phyloP scores from a whole-genome alignment of 2,329 filamentous ascomycete genomes.

The Cercospora sojina region DNA sequence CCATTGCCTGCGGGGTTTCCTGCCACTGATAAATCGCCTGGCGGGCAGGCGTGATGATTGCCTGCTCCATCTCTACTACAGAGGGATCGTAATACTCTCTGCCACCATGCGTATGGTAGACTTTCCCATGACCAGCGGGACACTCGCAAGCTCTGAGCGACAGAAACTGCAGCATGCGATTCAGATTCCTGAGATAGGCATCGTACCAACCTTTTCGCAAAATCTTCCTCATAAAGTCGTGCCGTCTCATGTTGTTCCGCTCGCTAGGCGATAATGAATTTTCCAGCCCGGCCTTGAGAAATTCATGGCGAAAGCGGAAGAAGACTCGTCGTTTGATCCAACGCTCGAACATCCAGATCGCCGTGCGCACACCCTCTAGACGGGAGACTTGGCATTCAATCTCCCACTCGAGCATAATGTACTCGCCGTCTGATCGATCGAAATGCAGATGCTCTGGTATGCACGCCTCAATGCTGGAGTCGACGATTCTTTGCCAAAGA shows the following conservation, averaged over 20 bases:
- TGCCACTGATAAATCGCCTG: slow-evolving; percentile 8
- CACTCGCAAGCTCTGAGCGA: background rate
- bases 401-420: background rate
- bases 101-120: slow-evolving; percentile 2
- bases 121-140: background rate
- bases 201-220: slow-evolving; percentile 8
- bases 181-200: slow-evolving; percentile 5
- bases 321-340: slow-evolving; percentile 13
- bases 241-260: background rate
- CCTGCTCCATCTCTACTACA: background rate
- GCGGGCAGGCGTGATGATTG: background rate
- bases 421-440: background rate
- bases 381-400: background rate
- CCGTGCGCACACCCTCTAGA: slow-evolving; percentile 7
- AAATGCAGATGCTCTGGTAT: slow-evolving; percentile 1
- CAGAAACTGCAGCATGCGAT: slow-evolving; percentile 5
- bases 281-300: slow-evolving; percentile 1
- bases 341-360: slow-evolving; percentile 7
- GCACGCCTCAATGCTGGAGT: background rate
- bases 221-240: slow-evolving; percentile 8
- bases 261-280: background rate
- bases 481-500: slow-evolving; percentile 9
- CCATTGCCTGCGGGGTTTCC: background rate
- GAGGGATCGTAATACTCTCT: background rate
- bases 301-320: background rate